These are phyloP conservation scores for Mucor mucedo DNA, from an alignment of 371 early-diverging fungal species.

Conservation along the genomic window DNA sequence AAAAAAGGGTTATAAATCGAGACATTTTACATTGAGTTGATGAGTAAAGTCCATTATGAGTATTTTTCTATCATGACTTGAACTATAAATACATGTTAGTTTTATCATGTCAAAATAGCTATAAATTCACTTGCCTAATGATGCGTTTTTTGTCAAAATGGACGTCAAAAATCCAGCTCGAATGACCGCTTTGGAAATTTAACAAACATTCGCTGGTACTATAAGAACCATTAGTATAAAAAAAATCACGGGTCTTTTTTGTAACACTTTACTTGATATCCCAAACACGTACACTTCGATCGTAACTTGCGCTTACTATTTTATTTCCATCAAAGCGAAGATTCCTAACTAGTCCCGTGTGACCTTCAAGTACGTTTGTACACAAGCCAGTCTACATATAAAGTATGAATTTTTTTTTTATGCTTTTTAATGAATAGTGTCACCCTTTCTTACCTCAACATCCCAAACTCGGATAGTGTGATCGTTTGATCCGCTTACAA, in stretches of 20 bases:
- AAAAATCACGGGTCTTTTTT: conserved; percentile 13
- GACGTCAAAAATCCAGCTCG: conserved; percentile 96
- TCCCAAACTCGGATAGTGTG: conserved; percentile 95
- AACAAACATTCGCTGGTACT: conserved; percentile 46
- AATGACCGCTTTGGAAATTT: conserved; percentile 73
- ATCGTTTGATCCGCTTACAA: conserved; percentile 95
- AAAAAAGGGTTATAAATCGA: conserved; percentile 2
- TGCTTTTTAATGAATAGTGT: neutral
- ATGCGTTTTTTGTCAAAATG: conserved; percentile 82
- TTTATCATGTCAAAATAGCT: neutral
- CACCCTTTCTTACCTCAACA: conserved; percentile 44
- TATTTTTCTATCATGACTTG: conserved; percentile 82
- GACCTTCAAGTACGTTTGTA: conserved; percentile 65
- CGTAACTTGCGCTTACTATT: conserved; percentile 72
- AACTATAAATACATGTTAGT: conserved; percentile 36
- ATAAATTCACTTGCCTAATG: conserved; percentile 58
- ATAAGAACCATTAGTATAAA: neutral
- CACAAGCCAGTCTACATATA: conserved; percentile 69
- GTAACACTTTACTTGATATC: conserved; percentile 56
- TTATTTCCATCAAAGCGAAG: conserved; percentile 72
- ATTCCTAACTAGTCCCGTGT: conserved; percentile 91
- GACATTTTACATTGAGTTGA: conserved; percentile 38
- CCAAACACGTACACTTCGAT: conserved; percentile 96
- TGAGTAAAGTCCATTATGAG: conserved; percentile 85
- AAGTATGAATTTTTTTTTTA: neutral